phyloP scores from a whole-genome alignment of 306 rosid genomes.

The Dryas drummondii region DNA sequence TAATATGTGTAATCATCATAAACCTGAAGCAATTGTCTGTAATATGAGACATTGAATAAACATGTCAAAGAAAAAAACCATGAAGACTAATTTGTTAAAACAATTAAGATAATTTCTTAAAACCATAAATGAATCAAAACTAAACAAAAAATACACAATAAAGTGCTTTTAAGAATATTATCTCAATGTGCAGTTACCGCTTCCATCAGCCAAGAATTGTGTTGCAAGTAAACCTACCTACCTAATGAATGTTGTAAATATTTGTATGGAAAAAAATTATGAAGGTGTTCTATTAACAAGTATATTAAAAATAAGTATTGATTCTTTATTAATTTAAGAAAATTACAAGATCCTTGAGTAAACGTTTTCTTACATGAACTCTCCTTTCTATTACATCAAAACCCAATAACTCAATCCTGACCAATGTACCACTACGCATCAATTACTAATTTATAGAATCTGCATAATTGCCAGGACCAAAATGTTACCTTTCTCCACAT shows the following conservation, averaged over 20 bases:
- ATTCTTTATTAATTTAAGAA: neutral
- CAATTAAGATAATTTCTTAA: neutral
- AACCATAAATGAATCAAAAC: neutral
- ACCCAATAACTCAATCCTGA: neutral
- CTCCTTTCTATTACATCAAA: neutral
- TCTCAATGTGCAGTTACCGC: neutral
- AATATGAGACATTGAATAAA: neutral
- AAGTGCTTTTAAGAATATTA: neutral
- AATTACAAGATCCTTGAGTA: neutral
- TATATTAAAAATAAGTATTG: neutral
- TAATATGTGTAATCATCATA: neutral
- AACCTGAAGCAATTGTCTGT: neutral
- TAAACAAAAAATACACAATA: neutral
- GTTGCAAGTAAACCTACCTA: neutral
- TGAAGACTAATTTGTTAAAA: neutral
- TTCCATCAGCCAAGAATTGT: neutral
- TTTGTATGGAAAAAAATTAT: too few relatives aligned
- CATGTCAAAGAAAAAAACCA: too few relatives aligned
- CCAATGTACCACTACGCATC: neutral
- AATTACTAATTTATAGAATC: neutral
- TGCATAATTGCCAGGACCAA: constrained; percentile 14
- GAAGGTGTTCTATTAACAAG: neutral
- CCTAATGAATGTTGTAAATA: too few relatives aligned
- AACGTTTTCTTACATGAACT: neutral
- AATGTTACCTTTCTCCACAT: constrained; percentile 57